These are phyloP conservation scores for Aristolochia contorta DNA, from an alignment of 164 flowering plant species.

Conservation along the genomic window DNA sequence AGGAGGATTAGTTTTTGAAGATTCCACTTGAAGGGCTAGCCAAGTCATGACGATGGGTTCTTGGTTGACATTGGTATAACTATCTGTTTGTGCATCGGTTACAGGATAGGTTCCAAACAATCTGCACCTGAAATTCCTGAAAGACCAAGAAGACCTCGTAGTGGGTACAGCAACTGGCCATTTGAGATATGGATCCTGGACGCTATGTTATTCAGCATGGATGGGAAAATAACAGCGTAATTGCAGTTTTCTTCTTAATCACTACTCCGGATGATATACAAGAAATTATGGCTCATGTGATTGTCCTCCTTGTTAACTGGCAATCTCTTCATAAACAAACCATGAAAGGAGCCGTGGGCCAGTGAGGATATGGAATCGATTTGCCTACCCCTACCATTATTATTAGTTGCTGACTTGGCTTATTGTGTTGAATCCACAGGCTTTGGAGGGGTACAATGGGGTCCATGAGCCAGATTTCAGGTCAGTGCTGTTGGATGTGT, in stretches of 20 bases:
- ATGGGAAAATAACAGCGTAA: constrained; percentile 99
- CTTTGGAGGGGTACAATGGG: constrained; percentile 91
- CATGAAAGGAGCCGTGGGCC: constrained; percentile 70
- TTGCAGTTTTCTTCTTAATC: constrained; percentile 97
- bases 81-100: constrained; percentile 77
- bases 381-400: constrained; percentile 68
- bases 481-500: constrained; percentile 42
- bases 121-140: constrained; percentile 45
- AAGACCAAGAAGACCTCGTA: constrained; percentile 37
- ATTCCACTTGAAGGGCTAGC: constrained; percentile 42
- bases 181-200: constrained; percentile 78
- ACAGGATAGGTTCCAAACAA: constrained; percentile 71
- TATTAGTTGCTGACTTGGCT: constrained; percentile 93
- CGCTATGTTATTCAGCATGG: constrained; percentile 96
- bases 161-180: constrained; percentile 28
- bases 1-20: constrained; percentile 38
- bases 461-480: constrained; percentile 79
- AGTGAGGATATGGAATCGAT: constrained; percentile 93
- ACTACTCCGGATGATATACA: constrained; percentile 77
- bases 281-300: constrained; percentile 76
- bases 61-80: constrained; percentile 52
- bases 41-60: constrained; percentile 36
- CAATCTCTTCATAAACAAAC: constrained; percentile 57
- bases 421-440: constrained; percentile 99
- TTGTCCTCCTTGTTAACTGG: constrained; percentile 61